Conservation (phyloP, 495 filamentous ascomycete species). For the Talaromyces proteolyticus region DNA sequence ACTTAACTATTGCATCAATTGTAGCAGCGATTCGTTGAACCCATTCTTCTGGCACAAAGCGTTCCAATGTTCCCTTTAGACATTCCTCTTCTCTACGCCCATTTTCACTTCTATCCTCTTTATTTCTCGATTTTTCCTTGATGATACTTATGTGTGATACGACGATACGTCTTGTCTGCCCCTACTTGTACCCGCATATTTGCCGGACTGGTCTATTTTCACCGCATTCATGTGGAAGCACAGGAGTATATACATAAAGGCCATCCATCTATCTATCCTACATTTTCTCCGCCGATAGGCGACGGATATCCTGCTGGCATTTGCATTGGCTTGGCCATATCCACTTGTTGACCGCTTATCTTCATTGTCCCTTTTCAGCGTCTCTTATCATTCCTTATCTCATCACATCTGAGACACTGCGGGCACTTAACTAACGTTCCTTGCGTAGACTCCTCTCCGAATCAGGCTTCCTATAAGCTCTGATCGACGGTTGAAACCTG, state of each 20-base stretch:
- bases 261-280: not conserved
- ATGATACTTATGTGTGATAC: not conserved
- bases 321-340: not conserved
- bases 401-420: slow-evolving; percentile 5
- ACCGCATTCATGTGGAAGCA: not conserved
- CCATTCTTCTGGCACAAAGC: slow-evolving; percentile 7
- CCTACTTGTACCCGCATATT: not conserved
- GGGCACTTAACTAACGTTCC: slow-evolving; percentile 9
- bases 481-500: slow-evolving; percentile 6
- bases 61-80: slow-evolving; percentile 3
- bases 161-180: not conserved
- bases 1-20: slow-evolving; percentile 28
- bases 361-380: slow-evolving; percentile 17
- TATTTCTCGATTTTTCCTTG: slow-evolving; percentile 6
- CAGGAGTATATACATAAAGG: not conserved
- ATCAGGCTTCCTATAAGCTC: slow-evolving; percentile 64
- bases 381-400: slow-evolving; percentile 13
- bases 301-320: slow-evolving; percentile 13
- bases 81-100: not conserved
- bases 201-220: not conserved
- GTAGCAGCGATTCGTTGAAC: slow-evolving; percentile 30
- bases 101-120: not conserved
- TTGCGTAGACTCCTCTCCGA: slow-evolving; percentile 62
- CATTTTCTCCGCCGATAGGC: not conserved
- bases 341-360: slow-evolving; percentile 14